Conservation (phyloP, 1,284 basidiomycete genomes). For the Limonomyces culmigenus region DNA sequence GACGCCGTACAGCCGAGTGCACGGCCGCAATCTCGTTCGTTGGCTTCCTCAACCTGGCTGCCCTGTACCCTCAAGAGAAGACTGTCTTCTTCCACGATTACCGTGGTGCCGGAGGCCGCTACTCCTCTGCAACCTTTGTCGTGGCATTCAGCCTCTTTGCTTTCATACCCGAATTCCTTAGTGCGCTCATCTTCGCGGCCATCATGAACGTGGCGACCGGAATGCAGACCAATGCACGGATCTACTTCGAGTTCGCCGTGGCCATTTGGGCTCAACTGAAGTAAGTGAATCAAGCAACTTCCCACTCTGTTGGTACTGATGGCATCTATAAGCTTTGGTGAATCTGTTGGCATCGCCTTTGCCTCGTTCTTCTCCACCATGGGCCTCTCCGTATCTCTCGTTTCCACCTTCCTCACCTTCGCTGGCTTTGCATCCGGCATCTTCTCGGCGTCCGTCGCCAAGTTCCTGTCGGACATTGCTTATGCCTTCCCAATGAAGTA, state of each 20-base stretch:
- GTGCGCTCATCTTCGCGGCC: slow-evolving; percentile 6
- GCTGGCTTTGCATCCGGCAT: slow-evolving; percentile 2
- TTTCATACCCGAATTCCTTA: slow-evolving; percentile 6
- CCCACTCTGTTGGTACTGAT: background rate
- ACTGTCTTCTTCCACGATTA: slow-evolving; percentile 4
- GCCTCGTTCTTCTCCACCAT: slow-evolving; percentile 7
- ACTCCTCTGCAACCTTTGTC: slow-evolving; percentile 7
- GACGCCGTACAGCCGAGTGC: slow-evolving; percentile 3
- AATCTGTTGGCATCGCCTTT: slow-evolving; percentile 7
- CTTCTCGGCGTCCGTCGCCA: slow-evolving; percentile 7
- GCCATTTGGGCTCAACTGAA: slow-evolving; percentile 6
- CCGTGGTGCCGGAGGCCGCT: slow-evolving; percentile 3
- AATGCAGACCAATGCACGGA: slow-evolving; percentile 7
- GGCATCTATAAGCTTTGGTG: slow-evolving; percentile 4
- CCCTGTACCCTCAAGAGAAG: slow-evolving; percentile 6
- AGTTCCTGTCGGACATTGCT: slow-evolving; percentile 3
- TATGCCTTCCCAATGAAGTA: slow-evolving; percentile 3
- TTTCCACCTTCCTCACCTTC: background rate
- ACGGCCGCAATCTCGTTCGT: slow-evolving; percentile 7
- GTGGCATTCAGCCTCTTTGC: slow-evolving; percentile 6
- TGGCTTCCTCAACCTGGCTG: slow-evolving; percentile 7
- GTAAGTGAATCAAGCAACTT: slow-evolving; percentile 6
- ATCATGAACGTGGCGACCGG: slow-evolving; percentile 8
- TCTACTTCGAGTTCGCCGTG: slow-evolving; percentile 7
- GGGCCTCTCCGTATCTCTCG: background rate